Evolutionary conservation across 2,329 filamentous ascomycete genomes (phyloP), one percentile per base, ranked within the genome.

Genomic region (Bipolaris cookei): DNA sequence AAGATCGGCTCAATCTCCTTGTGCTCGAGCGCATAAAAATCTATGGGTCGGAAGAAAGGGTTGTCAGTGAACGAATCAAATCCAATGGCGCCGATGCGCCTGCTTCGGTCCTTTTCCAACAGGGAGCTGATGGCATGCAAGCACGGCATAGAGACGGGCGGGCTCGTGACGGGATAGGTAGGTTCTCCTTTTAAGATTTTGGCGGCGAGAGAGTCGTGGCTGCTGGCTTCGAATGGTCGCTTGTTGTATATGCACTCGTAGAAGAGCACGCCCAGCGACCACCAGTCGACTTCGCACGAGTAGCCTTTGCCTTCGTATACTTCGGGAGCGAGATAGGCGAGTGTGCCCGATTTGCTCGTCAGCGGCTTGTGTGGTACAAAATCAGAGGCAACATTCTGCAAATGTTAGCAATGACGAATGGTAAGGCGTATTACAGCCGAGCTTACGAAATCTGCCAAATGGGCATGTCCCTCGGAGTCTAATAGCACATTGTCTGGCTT

Each of bases 201-300:
- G 61, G 88, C 86, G 66, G 90, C 89, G 46, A 99, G 82, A 6
- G 87, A 86, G 53, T 91, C 88, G 73, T 97, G 92, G 45, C 88
- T 93, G 67, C 88, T 91, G 51, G 92, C 94, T 72, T 97, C 92
- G 65, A 98, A 99, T 20, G 95, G 95, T 68, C 95, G 87, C 91
- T 96, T 98, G 80, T 96, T 97, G 81, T 98, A 99, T 64, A 99
- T 97, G 83, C 95, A 98, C 77, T 99, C 95, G 77, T 97, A 99
- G 77, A 98, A 98, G n/a, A 96, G 85, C 43, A 99, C 95, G 46
- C 95, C 95, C 20, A 99, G 79, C 5, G 95, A 98, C 95, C 95
- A 99, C 95, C 95, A 99, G 76, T 99, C 95, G 39, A 95, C 93
- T 67, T 95, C 91, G 44, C 88, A 87, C 58, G 90, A 88, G 73